A percentile compares a stretch with the other conserved stretches of the same genome.
phyloP scores from a whole-genome alignment of 768 basidiomycete genomes.

The Hysterangium stoloniferum region DNA sequence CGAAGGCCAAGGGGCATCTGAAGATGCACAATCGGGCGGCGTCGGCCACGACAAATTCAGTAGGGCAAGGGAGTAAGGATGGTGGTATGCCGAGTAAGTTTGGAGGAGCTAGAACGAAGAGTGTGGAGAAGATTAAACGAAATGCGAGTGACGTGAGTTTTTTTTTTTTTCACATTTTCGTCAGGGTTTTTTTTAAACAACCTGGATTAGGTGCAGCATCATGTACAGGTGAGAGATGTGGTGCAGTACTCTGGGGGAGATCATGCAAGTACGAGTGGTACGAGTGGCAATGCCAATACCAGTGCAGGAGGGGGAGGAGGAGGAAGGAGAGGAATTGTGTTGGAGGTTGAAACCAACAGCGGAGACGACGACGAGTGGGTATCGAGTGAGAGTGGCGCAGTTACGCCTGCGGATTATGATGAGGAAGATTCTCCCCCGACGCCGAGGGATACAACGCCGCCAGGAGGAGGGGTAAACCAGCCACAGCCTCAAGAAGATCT shows the following conservation, averaged over 20 bases:
- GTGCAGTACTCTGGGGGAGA: too few species aligned
- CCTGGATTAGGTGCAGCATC: too few species aligned
- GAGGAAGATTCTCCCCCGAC: conserved; percentile 20
- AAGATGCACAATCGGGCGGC: conserved; percentile 7
- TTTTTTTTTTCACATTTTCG: not conserved
- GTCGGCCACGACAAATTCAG: not conserved
- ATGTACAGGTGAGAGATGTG: too few species aligned
- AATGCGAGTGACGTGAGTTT: conserved; percentile 1
- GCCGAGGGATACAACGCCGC: not conserved
- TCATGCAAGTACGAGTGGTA: too few species aligned
- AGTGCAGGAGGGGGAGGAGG: too few species aligned
- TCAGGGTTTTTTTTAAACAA: not conserved
- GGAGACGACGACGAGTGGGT: conserved; percentile 67
- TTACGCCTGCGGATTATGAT: conserved; percentile 52
- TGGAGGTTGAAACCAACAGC: conserved; percentile 2
- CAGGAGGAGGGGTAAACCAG: not conserved
- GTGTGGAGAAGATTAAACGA: conserved; percentile 9
- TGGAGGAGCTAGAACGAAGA: conserved; percentile 1
- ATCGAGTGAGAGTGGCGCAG: conserved; percentile 70
- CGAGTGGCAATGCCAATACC: too few species aligned
- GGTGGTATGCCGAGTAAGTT: not conserved
- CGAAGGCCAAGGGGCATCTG: conserved; percentile 4
- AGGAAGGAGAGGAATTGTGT: too few species aligned
- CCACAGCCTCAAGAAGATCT: too few species aligned
- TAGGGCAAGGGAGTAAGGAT: not conserved